Evolutionary conservation across 2,329 filamentous ascomycete species (phyloP), one percentile per base, ranked within the genome.

Genomic region (Pezicula rhizophila): DNA sequence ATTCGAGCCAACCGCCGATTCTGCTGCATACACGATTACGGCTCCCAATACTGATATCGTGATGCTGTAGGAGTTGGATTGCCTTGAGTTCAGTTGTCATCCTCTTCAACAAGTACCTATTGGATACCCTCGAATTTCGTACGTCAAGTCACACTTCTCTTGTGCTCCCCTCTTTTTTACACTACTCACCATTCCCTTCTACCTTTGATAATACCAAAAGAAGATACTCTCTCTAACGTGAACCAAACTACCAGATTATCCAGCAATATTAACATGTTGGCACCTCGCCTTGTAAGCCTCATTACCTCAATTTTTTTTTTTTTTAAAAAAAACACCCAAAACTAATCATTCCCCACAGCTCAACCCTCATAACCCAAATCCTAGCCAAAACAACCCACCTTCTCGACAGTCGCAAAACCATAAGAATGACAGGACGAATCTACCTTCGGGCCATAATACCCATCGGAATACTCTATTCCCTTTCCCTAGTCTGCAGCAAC

Each of bases 91-190:
- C 89, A 33, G 87, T 85, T 60, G 89, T 96, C 65, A 97, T 97
- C 66, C 76, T 97, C 53, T 96, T 96, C 85, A 97, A 97, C 83
- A 97, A 97, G 80, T 95, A 89, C 80, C 87, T 97, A 62, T 78
- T 96, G 54, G 82, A 90, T 64, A 89, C 85, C 42, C 78, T 85
- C 56, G 79, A 87, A 57, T 96, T 96, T 75, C 81, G 84, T 88
- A 77, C 77, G 82, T 67, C 56, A 41, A 46, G 23, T 42, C 45
- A 12, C 54, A n/a, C 35, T 31, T 42, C 12, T 18, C 43, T 23
- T 23, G 8, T 23, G 12, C 17, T n/a, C 23, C 11, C 28, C 18
- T 18, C 10, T 14, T 15, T 15, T 8, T 8, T 23, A 23, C 23
- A 23, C 23, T 23, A 23, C 23, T 35, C 20, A 23, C 33, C 28